phyloP scores from a whole-genome alignment of 768 basidiomycete genomes.

The Amanita fuliginea region DNA sequence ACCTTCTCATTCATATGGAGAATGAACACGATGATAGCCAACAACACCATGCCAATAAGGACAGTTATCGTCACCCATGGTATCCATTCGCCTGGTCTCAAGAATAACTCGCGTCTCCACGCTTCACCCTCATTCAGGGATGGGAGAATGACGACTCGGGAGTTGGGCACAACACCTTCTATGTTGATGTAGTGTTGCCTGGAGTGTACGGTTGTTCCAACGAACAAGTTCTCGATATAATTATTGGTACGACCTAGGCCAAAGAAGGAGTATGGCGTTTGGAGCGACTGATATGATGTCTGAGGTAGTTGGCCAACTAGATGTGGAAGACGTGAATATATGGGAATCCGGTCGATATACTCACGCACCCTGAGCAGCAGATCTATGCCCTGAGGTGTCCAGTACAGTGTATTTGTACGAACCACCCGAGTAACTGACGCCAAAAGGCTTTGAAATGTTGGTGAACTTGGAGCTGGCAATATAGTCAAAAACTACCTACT shows the following conservation, averaged over 20 bases:
- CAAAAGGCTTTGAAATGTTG: conserved; percentile 57
- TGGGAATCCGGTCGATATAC: not conserved
- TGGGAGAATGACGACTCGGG: conserved; percentile 90
- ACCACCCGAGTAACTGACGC: conserved; percentile 89
- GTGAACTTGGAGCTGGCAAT: conserved; percentile 3
- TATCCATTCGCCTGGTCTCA: conserved; percentile 95
- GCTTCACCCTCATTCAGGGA: conserved; percentile 39
- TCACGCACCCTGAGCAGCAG: conserved; percentile 74
- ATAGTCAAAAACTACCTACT: conserved; percentile 33
- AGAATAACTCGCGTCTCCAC: conserved; percentile 86
- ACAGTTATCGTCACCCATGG: conserved; percentile 94
- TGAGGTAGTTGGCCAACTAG: conserved; percentile 88
- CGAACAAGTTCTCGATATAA: conserved; percentile 97
- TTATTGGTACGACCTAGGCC: conserved; percentile 97
- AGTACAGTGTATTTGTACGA: conserved; percentile 96
- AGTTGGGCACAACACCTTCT: conserved; percentile 97
- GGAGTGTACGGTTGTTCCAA: conserved; percentile 77
- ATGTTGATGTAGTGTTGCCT: conserved; percentile 76
- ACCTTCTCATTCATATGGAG: conserved; percentile 93
- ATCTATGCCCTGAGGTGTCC: conserved; percentile 78
- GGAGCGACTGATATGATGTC: conserved; percentile 82
- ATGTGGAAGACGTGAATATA: conserved; percentile 1
- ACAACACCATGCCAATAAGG: conserved; percentile 54
- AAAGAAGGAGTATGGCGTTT: conserved; percentile 91
- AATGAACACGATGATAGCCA: conserved; percentile 77